Evolutionary conservation across 2,329 filamentous ascomycete genomes (phyloP), one percentile per base, ranked within the genome.

Genomic region (Penicillium sp.): DNA sequence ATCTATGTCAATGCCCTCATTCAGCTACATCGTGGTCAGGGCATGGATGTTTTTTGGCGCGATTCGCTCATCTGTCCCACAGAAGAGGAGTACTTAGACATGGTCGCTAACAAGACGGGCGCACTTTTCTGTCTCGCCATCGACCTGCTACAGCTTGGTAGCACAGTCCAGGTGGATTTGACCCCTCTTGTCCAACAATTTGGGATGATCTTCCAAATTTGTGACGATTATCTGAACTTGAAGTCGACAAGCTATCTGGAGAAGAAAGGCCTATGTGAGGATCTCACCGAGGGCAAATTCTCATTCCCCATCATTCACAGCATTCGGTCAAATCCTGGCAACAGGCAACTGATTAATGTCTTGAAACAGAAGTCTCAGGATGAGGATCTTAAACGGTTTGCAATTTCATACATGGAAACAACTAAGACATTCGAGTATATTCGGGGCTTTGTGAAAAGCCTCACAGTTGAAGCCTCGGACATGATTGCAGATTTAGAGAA

Each of bases 281-380:
- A 98, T 79, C 81, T 98, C 70, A 97, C 93, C 0, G 95, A 98
- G 81, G 94, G 94, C 66, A 98, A 98, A 84, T 97, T 97, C 81
- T 94, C 90, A 26, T 97, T 97, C 76, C 93, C 93, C 45, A 89
- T 98, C 72, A 97, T 98, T 72, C 94, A 98, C 81, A 90, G 91
- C 76, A 96, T 98, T 69, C 91, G 76, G 64, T 80, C 89, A 62
- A 86, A 93, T 74, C 78, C 78, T 1, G 71, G 71, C 2, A 81
- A 80, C 58, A 73, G 91, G 87, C 19, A 96, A 72, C 86, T 99
- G 58, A 86, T 97, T 76, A 97, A 95, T 74, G 97, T 98, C 60
- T 83, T 98, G 44, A 92, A 92, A 78, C 93, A 97, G 78, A 94
- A 93, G 79, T 93, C 93, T 1, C 86, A 84, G 22, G 91, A 97